Evolutionary conservation across 805 yeast genomes (phyloP).

Genomic region (Barnettozyma vustinii): DNA sequence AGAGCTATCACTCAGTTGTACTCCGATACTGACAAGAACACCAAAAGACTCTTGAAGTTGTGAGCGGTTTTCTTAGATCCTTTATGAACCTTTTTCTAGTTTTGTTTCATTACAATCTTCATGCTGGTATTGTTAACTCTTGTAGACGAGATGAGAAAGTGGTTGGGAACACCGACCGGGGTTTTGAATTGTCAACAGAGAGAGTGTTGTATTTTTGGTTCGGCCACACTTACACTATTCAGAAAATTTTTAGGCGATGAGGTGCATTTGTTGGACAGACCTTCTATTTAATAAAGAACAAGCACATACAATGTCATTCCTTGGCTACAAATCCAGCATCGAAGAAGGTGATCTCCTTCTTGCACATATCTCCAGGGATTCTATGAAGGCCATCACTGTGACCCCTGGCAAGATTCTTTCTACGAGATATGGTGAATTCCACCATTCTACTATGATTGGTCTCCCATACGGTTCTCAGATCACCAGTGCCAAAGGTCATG

Average conservation of each 20-base stretch:
- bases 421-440: constrained; percentile 86
- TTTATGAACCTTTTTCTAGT: background rate
- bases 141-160: background rate
- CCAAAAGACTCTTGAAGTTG: constrained; percentile 16
- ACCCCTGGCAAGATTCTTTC: constrained; percentile 57
- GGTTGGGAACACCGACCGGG: no score
- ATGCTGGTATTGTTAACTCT: no score
- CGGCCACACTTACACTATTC: background rate
- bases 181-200: no score
- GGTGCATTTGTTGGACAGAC: background rate
- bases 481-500: constrained; percentile 66
- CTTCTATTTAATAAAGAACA: background rate
- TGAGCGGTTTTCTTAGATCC: constrained; percentile 2
- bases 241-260: background rate
- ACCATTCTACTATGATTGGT: constrained; percentile 81
- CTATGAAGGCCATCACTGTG: constrained; percentile 68
- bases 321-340: constrained; percentile 57
- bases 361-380: constrained; percentile 77
- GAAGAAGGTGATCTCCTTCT: constrained; percentile 85
- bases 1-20: constrained; percentile 31
- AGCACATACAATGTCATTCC: constrained; percentile 26
- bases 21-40: constrained; percentile 16
- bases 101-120: background rate
- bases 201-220: no score
- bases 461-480: constrained; percentile 80